These are phyloP conservation scores for Penium margaritaceum DNA, from an alignment of 139 green algal species.

Conservation along the genomic window DNA sequence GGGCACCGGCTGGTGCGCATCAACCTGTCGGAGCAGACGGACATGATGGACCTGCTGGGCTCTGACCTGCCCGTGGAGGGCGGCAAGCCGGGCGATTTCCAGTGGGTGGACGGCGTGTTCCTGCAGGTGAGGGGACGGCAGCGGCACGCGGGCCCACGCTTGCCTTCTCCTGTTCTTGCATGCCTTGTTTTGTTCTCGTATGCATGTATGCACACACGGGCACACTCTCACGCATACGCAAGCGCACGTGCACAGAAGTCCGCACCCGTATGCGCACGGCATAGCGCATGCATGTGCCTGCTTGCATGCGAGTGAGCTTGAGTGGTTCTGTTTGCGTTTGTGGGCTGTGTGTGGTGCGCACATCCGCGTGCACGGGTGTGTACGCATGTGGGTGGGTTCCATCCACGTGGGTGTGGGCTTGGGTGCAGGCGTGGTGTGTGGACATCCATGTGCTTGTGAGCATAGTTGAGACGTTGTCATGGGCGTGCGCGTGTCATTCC, in stretches of 20 bases:
- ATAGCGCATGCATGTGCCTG: not conserved
- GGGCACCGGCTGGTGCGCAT: slow-evolving; percentile 73
- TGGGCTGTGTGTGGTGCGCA: too few relatives aligned
- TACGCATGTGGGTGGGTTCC: too few relatives aligned
- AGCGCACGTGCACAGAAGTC: too few relatives aligned
- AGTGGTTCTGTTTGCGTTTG: too few relatives aligned
- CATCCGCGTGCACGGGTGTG: too few relatives aligned
- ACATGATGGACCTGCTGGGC: slow-evolving; percentile 98
- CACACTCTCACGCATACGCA: too few relatives aligned
- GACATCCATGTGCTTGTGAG: too few relatives aligned
- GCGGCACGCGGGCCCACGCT: not conserved
- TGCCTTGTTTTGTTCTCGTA: not conserved
- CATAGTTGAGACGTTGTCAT: too few relatives aligned
- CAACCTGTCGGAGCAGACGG: slow-evolving; percentile 86
- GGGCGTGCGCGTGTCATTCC: too few relatives aligned
- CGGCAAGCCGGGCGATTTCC: slow-evolving; percentile 76
- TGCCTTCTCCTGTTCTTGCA: not conserved
- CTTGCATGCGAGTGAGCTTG: not conserved
- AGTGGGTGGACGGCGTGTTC: slow-evolving; percentile 87
- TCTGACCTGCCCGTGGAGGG: slow-evolving; percentile 81
- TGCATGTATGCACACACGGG: not conserved
- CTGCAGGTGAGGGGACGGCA: slow-evolving; percentile 49
- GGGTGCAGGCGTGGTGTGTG: too few relatives aligned
- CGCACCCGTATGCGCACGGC: too few relatives aligned
- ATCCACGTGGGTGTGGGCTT: too few relatives aligned